Conservation (phyloP, 2,329 filamentous ascomycete species). For the Helicocarpus griseus region DNA sequence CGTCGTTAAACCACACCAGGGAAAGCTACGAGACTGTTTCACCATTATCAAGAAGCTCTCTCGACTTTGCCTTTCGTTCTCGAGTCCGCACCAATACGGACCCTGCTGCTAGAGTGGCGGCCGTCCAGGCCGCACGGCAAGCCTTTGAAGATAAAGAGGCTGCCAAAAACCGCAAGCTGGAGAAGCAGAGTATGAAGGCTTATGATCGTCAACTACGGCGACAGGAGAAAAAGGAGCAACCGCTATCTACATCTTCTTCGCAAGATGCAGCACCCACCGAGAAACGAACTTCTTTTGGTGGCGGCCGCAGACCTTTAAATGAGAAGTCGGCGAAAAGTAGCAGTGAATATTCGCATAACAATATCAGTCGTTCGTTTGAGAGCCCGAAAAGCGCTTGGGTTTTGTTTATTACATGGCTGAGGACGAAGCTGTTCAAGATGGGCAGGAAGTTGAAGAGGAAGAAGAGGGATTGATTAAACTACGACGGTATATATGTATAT, state of each 20-base stretch:
- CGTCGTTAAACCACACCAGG: constrained; percentile 36
- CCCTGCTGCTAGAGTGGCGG: constrained; percentile 44
- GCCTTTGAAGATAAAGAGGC: constrained; percentile 52
- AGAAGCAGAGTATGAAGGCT: constrained; percentile 42
- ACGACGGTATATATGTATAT: not conserved
- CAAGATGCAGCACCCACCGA: not conserved
- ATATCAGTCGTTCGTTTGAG: constrained; percentile 8
- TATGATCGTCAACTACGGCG: constrained; percentile 36
- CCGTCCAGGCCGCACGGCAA: constrained; percentile 45
- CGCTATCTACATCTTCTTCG: not conserved
- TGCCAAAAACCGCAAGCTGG: constrained; percentile 45
- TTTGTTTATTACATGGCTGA: constrained; percentile 47
- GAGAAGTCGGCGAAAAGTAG: not conserved
- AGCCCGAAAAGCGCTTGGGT: constrained; percentile 35
- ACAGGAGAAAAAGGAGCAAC: constrained; percentile 28
- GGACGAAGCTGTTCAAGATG: constrained; percentile 45
- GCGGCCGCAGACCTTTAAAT: not conserved
- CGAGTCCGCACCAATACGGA: constrained; percentile 38
- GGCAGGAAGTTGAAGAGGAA: constrained; percentile 23
- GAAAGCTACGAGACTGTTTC: constrained; percentile 44
- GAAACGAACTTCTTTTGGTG: not conserved
- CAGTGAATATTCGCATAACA: not conserved
- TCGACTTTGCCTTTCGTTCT: constrained; percentile 47
- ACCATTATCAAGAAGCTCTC: constrained; percentile 45
- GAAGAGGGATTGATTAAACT: constrained; percentile 17